Evolutionary conservation across 1,284 basidiomycete species (phyloP), one percentile per base, ranked within the genome.

Genomic region (Fomitopsis palustris): DNA sequence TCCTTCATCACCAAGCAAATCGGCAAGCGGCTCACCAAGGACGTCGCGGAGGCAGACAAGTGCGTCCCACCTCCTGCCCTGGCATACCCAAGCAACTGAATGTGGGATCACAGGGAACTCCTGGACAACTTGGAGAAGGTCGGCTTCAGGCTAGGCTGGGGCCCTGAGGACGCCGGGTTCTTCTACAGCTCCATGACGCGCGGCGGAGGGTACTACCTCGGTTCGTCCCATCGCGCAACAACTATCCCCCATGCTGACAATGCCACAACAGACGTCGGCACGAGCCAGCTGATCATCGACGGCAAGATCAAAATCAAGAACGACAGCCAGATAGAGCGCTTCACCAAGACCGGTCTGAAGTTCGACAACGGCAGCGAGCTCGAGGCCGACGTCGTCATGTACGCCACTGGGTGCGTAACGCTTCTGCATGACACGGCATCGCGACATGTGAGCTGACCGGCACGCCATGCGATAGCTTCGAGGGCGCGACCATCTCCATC

Each of bases 281-380:
- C 81, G 25, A 84, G 83, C 59, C 80, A 86, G 67, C 70, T 83
- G 58, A 82, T 92, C 63, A 78, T 83, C 33, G 85, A 89, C 57
- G 83, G 84, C 29, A 84, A 87, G 66, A 90, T 92, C 73, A 90
- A 90, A 69, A 73, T 92, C 51, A 88, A 90, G 72, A 85, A 80
- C 64, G 85, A 86, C 55, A 79, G 77, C 45, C 74, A 78, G 56
- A 80, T 88, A 61, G 75, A 80, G 58, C 68, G 71, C 42, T 86
- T 84, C 66, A 86, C 81, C 0, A 76, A 81, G 62, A 78, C 71
- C 9, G 82, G 82, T 0, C 67, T 92, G 9, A 77, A 77, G 52
- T 92, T 92, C 63, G 81, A 82, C 58, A 80, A 92, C 61, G 88
- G 87, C 10, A 82, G 78, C 25, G 80, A 81, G 61, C 69, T 90